Evolutionary conservation across 1,139 yeast species (phyloP).

Genomic region (Suzukiozyma palmioleophila): DNA sequence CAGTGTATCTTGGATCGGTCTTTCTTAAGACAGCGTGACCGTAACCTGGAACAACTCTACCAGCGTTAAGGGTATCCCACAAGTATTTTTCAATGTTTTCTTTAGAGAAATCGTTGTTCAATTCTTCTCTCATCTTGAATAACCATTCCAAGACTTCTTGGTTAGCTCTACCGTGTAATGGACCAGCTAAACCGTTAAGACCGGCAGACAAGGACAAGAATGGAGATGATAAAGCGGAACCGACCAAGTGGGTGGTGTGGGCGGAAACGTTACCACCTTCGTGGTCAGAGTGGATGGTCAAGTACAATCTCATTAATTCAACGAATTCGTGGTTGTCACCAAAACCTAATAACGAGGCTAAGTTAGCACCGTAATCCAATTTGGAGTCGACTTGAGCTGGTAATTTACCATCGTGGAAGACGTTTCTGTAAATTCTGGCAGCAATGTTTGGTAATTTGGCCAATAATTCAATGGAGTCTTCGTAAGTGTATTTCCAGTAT

Average conservation of each 20-base stretch:
- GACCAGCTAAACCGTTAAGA: conserved; percentile 96
- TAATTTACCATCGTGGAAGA: conserved; percentile 81
- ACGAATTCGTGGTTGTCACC: conserved; percentile 77
- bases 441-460: conserved; percentile 92
- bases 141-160: conserved; percentile 97
- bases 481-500: conserved; percentile 91
- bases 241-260: conserved; percentile 95
- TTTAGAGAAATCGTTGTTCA: conserved; percentile 68
- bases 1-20: conserved; percentile 97
- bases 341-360: conserved; percentile 79
- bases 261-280: conserved; percentile 99
- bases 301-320: conserved; percentile 88
- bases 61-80: conserved; percentile 87
- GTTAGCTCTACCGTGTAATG: conserved; percentile 96
- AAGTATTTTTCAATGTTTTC: conserved; percentile 80
- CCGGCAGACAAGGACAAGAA: conserved; percentile 92
- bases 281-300: conserved; percentile 95
- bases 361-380: conserved; percentile 90
- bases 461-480: conserved; percentile 82
- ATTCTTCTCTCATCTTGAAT: conserved; percentile 71
- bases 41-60: conserved; percentile 97
- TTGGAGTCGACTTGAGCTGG: conserved; percentile 59
- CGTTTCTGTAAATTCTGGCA: conserved; percentile 89
- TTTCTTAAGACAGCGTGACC: conserved; percentile 96
- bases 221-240: conserved; percentile 93